These are phyloP conservation scores for Colletotrichum melonis DNA, from an alignment of 2,329 filamentous ascomycete species.

Conservation along the genomic window DNA sequence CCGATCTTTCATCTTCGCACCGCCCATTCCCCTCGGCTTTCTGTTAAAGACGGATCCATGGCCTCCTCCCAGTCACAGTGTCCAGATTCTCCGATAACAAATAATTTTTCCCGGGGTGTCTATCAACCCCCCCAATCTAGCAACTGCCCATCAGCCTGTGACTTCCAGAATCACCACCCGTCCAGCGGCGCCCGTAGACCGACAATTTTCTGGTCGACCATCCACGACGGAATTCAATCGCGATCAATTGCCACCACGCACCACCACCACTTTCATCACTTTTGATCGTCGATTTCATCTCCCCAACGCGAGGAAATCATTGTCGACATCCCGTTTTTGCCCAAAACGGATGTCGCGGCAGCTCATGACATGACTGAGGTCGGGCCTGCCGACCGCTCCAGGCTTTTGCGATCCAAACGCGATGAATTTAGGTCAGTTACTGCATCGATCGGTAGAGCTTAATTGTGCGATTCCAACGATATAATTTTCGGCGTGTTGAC, in stretches of 20 bases:
- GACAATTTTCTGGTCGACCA: constrained; percentile 37
- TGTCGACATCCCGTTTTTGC: constrained; percentile 66
- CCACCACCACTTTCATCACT: constrained; percentile 35
- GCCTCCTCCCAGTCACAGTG: constrained; percentile 18
- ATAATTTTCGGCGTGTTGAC: constrained; percentile 57
- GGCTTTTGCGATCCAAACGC: constrained; percentile 74
- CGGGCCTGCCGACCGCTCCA: constrained; percentile 73
- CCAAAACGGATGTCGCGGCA: constrained; percentile 77
- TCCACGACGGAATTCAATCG: constrained; percentile 37
- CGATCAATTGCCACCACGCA: constrained; percentile 36
- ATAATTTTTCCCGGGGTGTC: constrained; percentile 33
- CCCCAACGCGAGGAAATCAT: constrained; percentile 45
- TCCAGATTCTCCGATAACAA: constrained; percentile 33
- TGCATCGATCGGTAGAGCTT: constrained; percentile 56
- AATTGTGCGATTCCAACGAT: constrained; percentile 63
- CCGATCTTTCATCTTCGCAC: not conserved
- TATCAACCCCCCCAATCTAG: constrained; percentile 35
- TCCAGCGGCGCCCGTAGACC: constrained; percentile 33
- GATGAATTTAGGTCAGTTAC: constrained; percentile 69
- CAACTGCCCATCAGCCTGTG: constrained; percentile 30
- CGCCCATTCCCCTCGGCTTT: not conserved
- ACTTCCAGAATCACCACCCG: constrained; percentile 34
- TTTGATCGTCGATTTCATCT: constrained; percentile 43
- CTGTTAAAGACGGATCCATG: constrained; percentile 18
- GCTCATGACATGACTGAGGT: constrained; percentile 79